Evolutionary conservation across 2,329 filamentous ascomycete species (phyloP), one percentile per base, ranked within the genome.

Genomic region (Stemphylium beticola): DNA sequence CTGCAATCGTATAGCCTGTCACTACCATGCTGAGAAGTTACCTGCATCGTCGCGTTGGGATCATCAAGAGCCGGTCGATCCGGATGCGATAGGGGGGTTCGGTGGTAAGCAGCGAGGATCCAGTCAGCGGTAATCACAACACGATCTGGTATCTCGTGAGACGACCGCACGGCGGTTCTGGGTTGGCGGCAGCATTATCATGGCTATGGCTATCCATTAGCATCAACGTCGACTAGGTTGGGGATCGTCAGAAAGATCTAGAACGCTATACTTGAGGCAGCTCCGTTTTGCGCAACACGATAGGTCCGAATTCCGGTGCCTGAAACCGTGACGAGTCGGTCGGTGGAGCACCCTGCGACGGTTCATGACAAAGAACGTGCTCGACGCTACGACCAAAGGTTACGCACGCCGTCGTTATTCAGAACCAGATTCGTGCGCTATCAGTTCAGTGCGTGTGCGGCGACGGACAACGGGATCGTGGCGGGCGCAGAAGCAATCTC

Each of bases 281-380:
- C 60, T 32, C 43, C 42, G 34, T 65, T 68, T 63, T 33, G 45
- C 17, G 49, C 15, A 36, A 52, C 49, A 18, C 61, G 56, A 71
- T 70, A 63, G 63, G 69, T 53, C 58, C 17, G 58, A 62, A 71
- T 64, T 60, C 57, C 60, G 66, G 46, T 71, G 69, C 67, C 67
- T 72, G 64, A 62, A 63, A 64, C 62, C 54, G 58, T 50, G 51
- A 60, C 49, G 53, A 61, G 48, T 50, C 53, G 51, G 44, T 36
- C 45, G 49, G 58, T 60, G 53, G 43, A 58, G 34, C 37, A 47
- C 24, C 40, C 32, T 41, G 38, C 39, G 53, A 55, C 50, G 51
- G 60, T 49, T 62, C 46, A 52, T 48, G 51, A 55, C 48, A 44
- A 53, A 49, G 61, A 59, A 63, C 56, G 57, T 48, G 39, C 55